Evolutionary conservation across 768 basidiomycete species (phyloP), one percentile per base, ranked within the genome.

Genomic region (Piloderma croceum): DNA sequence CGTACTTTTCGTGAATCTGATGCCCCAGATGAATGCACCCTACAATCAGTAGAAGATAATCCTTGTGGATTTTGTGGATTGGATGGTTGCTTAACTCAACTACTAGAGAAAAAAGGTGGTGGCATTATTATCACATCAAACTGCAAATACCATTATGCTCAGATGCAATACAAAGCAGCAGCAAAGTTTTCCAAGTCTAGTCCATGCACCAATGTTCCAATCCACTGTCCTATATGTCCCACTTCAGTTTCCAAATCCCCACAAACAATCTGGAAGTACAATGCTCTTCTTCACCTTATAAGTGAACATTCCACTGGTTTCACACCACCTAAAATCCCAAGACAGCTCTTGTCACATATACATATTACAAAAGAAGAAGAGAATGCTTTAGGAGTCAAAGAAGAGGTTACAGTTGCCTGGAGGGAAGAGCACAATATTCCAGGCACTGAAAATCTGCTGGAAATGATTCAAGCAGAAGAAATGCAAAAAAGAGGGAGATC

Each of bases 221-320:
- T n/a, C n/a, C n/a, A n/a, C n/a, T n/a, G n/a, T n/a, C n/a, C n/a
- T n/a, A n/a, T n/a, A n/a, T n/a, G n/a, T n/a, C n/a, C n/a, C n/a
- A n/a, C n/a, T 2, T 41, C 39, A 38, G 29, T 36, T 24, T 39
- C 33, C 23, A 44, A 44, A 6, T 24, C 34, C n/a, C 33, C 34
- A 21, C 25, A 35, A 13, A 48, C 46, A n/a, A 44, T 48, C 20
- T 48, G 47, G 47, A 48, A n/a, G n/a, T n/a, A n/a, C n/a, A n/a
- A n/a, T n/a, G n/a, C n/a, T n/a, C n/a, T n/a, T n/a, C n/a, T n/a
- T 36, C 47, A 38, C 23, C 15, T 38, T 2, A 15, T 21, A 7
- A 25, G 4, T 2, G 36, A 3, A 17, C 36, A 46, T 34, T 17
- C 36, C n/a, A 19, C 15, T 24, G 42, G 22, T 24, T 24, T 6